Evolutionary conservation across 805 yeast species (phyloP).

Genomic region (Lipomyces starkeyi): DNA sequence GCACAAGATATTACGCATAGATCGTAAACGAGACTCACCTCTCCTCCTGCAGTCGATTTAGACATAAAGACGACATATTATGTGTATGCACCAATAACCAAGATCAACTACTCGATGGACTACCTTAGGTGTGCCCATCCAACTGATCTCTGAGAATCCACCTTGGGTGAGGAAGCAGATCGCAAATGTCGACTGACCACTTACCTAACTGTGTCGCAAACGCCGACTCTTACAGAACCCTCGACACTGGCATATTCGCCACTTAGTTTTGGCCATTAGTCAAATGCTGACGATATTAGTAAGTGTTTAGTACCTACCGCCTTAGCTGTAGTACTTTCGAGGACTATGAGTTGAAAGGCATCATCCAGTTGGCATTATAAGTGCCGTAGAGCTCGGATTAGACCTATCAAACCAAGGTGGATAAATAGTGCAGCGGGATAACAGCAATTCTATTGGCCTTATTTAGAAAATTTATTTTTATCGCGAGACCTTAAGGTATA

Average conservation of each 20-base stretch:
- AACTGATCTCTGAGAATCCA: too few relatives aligned
- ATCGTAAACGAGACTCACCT: conserved; percentile 51
- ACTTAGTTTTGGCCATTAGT: neutral
- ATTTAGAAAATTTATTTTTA: neutral
- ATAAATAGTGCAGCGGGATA: neutral
- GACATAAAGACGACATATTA: conserved; percentile 62
- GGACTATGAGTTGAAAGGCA: neutral
- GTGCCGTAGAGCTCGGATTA: neutral
- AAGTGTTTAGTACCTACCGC: neutral
- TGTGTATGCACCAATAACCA: neutral
- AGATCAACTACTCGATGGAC: neutral
- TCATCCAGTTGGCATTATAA: neutral
- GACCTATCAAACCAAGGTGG: neutral
- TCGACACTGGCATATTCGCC: neutral
- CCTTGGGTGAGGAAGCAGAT: too few relatives aligned
- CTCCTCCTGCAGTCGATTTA: conserved; percentile 89
- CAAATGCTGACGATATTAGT: neutral
- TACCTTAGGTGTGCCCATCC: neutral
- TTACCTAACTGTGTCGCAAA: neutral
- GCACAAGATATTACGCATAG: neutral
- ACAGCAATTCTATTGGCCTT: neutral
- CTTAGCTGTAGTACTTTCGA: too few relatives aligned
- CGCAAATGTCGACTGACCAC: too few relatives aligned
- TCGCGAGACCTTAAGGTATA: neutral
- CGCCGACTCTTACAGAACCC: too few relatives aligned